Evolutionary conservation across 352 stramenopile genomes (phyloP), one percentile per base, ranked within the genome.

Genomic region (Globisporangium cystogenes): DNA sequence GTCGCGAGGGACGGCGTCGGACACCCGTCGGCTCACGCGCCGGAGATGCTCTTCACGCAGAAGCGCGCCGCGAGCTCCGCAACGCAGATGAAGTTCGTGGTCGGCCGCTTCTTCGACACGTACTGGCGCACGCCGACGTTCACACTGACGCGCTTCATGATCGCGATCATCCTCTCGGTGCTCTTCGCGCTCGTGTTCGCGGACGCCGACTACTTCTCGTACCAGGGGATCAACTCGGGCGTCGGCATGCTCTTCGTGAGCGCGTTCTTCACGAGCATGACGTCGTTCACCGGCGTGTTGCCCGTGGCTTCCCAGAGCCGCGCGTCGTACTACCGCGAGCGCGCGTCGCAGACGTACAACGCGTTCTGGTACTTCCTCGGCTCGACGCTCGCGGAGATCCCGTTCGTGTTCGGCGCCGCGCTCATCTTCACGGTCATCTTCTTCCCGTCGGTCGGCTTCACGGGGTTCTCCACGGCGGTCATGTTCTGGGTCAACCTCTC

Each of bases 331-430:
- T 82, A 80, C 48, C 72, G 72, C 20, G 72, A 82, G 47, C 75
- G 86, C 45, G 67, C 78, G 27, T 76, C 85, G 11, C 60, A 88
- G 49, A 96, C 93, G 58, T 98, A 98, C 59, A 72, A 79, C 46
- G 59, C 76, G 21, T 51, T 68, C 8, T 75, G 80, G 49, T 90
- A 96, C 52, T 74, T 74, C 24, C 29, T 93, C 4, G 72, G 82
- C 2, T 81, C 76, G 31, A 89, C 74, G 15, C 18, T 97, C 10
- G 66, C 70, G 1, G 90, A 98, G 67, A 67, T 82, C 40, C 72
- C 72, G 29, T 80, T 72, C 66, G 55, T 66, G 21, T 60, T 79
- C 15, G 16, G 36, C 0, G 59, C 39, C 10, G 43, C 40, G 3
- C 36, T 75, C 20, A 10, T 76, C 10, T 82, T 77, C 57, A 65